Evolutionary conservation across 208 protist species (phyloP).

Genomic region (Leishmania gerbilli): DNA sequence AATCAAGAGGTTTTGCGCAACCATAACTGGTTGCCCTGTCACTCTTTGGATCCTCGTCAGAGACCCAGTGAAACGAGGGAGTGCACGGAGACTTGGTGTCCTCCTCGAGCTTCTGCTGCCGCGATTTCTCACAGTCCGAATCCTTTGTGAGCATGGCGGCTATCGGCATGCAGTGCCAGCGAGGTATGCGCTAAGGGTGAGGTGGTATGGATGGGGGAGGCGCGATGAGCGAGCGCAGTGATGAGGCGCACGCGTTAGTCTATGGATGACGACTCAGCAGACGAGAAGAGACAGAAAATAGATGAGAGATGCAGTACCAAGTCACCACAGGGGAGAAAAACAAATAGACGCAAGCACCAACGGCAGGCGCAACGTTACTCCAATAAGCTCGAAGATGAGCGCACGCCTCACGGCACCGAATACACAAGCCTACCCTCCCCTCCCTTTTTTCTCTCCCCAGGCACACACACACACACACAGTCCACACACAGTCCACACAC

Average conservation of each 20-base stretch:
- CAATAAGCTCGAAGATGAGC: neutral
- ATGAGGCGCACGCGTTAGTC: neutral
- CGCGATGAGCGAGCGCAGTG: neutral
- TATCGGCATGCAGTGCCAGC: neutral
- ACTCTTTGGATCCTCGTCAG: neutral
- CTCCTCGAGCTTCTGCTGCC: neutral
- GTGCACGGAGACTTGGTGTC: slow-evolving; percentile 20
- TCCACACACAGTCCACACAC: no score
- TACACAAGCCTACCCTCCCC: neutral
- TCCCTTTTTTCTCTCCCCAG: neutral
- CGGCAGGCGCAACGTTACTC: neutral
- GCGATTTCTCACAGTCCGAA: neutral
- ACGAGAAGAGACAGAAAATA: neutral
- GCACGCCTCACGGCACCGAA: neutral
- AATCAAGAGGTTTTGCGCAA: slow-evolving; percentile 14
- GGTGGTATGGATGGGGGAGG: neutral
- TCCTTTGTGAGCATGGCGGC: neutral
- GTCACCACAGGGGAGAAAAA: neutral
- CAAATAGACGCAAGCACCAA: neutral
- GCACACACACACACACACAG: neutral
- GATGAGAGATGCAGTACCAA: neutral
- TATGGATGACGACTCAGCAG: neutral
- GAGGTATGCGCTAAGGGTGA: neutral
- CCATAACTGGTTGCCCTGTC: neutral
- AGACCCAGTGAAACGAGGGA: slow-evolving; percentile 11